Conservation (phyloP, 495 filamentous ascomycete species). For the Aspergillus heteromorphus region DNA sequence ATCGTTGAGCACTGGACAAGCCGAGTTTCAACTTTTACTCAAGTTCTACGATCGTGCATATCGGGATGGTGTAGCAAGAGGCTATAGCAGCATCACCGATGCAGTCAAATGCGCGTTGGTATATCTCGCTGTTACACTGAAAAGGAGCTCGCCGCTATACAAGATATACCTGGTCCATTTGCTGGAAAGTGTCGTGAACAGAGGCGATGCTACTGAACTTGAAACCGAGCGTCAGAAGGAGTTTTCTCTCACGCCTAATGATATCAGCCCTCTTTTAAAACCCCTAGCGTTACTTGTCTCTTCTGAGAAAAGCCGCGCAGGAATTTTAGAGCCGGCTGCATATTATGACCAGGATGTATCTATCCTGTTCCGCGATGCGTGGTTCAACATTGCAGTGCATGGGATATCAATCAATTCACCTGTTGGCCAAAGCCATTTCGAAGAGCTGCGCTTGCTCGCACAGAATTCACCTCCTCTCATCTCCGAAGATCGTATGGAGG, state of each 20-base stretch:
- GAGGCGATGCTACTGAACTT: conserved; percentile 62
- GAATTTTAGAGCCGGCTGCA: conserved; percentile 6
- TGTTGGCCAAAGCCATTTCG: conserved; percentile 58
- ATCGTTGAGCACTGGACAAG: conserved; percentile 64
- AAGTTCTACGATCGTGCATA: conserved; percentile 73
- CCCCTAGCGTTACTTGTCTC: conserved; percentile 75
- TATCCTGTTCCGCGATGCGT: conserved; percentile 78
- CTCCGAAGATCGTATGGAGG: conserved; percentile 75
- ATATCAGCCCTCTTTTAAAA: conserved; percentile 77
- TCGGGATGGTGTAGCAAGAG: conserved; percentile 63
- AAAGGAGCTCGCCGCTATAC: conserved; percentile 62
- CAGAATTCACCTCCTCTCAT: conserved; percentile 80
- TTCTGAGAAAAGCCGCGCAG: conserved; percentile 38
- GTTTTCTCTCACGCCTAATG: conserved; percentile 69
- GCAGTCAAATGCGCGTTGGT: conserved; percentile 59
- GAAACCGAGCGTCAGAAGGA: conserved; percentile 64
- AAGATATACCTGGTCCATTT: conserved; percentile 76
- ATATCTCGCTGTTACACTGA: conserved; percentile 64
- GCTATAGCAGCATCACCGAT: conserved; percentile 42
- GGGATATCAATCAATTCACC: conserved; percentile 73
- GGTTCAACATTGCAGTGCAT: conserved; percentile 95
- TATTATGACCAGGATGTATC: conserved; percentile 59
- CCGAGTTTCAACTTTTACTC: conserved; percentile 78
- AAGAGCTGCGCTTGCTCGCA: conserved; percentile 75
- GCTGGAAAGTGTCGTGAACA: conserved; percentile 81